A percentile compares a stretch with the other conserved stretches of the same genome.
These are phyloP conservation scores for Aspergillus candidus DNA, from an alignment of 2,329 filamentous ascomycete species.

Conservation along the genomic window DNA sequence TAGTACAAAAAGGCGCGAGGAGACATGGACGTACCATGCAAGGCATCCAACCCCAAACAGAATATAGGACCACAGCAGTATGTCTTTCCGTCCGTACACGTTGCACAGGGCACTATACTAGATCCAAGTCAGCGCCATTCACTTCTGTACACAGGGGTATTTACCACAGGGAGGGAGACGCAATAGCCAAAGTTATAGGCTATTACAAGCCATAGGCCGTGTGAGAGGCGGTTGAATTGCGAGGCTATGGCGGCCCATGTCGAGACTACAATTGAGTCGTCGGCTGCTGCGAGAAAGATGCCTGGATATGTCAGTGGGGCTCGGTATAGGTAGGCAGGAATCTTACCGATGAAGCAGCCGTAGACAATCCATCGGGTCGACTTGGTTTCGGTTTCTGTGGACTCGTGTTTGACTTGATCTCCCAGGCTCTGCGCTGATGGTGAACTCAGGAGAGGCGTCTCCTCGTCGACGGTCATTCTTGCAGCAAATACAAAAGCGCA, in stretches of 20 bases:
- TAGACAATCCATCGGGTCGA: too few species aligned
- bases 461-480: too few species aligned
- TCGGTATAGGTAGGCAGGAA: too few species aligned
- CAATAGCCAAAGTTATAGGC: slow-evolving; percentile 41
- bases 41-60: slow-evolving; percentile 13
- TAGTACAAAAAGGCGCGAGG: neutral
- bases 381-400: too few species aligned
- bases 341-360: too few species aligned
- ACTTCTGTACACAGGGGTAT: neutral
- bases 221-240: slow-evolving; percentile 38
- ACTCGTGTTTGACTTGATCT: too few species aligned
- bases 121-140: neutral
- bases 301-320: slow-evolving; percentile 25
- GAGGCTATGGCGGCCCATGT: slow-evolving; percentile 52
- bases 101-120: slow-evolving; percentile 43
- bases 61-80: slow-evolving; percentile 35
- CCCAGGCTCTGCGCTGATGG: too few species aligned
- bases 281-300: slow-evolving; percentile 57
- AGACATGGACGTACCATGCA: slow-evolving; percentile 15
- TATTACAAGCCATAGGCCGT: slow-evolving; percentile 41
- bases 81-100: slow-evolving; percentile 40
- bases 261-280: slow-evolving; percentile 57
- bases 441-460: too few species aligned
- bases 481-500: too few species aligned
- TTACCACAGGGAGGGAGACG: slow-evolving; percentile 33